Evolutionary conservation across 208 protist species (phyloP).

Genomic region (Balamuthia mandrillaris): DNA sequence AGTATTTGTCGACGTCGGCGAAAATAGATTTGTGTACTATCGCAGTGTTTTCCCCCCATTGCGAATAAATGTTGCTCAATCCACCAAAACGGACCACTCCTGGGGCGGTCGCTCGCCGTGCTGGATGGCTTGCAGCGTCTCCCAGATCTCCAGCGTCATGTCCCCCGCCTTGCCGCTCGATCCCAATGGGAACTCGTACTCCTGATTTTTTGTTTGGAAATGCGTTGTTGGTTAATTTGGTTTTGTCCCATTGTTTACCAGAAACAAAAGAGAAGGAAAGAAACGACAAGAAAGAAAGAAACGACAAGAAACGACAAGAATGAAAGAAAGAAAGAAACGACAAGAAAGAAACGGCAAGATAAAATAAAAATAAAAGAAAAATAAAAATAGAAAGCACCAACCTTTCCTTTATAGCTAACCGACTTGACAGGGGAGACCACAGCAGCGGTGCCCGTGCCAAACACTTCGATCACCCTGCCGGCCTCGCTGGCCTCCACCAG

Average conservation of each 20-base stretch:
- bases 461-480: constrained; percentile 85
- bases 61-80: constrained; percentile 47
- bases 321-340: not conserved
- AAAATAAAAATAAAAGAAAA: not conserved
- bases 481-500: constrained; percentile 80
- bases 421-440: constrained; percentile 87
- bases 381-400: constrained; percentile 10
- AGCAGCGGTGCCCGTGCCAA: constrained; percentile 93
- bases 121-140: constrained; percentile 66
- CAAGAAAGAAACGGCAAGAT: not conserved
- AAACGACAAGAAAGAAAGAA: not conserved
- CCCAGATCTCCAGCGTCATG: constrained; percentile 52
- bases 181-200: constrained; percentile 43
- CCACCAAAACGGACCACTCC: constrained; percentile 66
- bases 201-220: not conserved
- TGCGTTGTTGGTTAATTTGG: not conserved
- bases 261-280: not conserved
- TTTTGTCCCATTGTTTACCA: not conserved
- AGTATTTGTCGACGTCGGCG: not conserved
- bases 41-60: no score
- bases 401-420: constrained; percentile 78
- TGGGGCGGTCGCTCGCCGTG: constrained; percentile 68
- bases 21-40: not conserved
- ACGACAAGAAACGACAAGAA: not conserved
- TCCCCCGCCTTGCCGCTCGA: constrained; percentile 43